Evolutionary conservation across 257 asterid species (phyloP).

Genomic region (Solanum ahanhuiri): DNA sequence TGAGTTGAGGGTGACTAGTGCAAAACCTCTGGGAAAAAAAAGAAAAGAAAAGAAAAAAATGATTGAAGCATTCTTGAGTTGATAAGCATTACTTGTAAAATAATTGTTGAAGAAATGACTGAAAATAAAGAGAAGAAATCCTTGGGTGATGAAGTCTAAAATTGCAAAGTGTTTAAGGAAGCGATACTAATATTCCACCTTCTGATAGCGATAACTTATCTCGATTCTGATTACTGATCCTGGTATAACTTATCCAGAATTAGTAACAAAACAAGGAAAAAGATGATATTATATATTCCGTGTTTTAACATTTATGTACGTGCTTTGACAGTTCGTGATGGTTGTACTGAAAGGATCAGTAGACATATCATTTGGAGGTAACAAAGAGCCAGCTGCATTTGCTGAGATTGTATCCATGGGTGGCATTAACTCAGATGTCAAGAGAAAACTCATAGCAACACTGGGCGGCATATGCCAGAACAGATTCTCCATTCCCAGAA

Average conservation of each 20-base stretch:
- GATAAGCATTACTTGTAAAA: too few species aligned
- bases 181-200: not conserved
- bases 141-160: too few species aligned
- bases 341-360: constrained; percentile 65
- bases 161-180: too few species aligned
- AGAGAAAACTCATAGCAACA: constrained; percentile 43
- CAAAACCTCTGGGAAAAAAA: too few species aligned
- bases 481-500: constrained; percentile 38
- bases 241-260: not conserved
- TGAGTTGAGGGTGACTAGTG: too few species aligned
- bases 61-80: too few species aligned
- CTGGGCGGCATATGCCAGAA: constrained; percentile 45
- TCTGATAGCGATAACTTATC: not conserved
- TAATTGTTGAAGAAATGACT: too few species aligned
- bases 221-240: not conserved
- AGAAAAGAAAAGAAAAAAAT: too few species aligned
- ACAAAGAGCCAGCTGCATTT: constrained; percentile 67
- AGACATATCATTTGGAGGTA: constrained; percentile 59
- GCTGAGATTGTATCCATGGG: constrained; percentile 69
- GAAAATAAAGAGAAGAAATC: too few species aligned
- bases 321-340: constrained; percentile 55
- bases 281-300: not conserved
- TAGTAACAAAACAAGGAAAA: not conserved
- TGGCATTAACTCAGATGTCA: constrained; percentile 37
- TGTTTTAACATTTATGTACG: not conserved